Percentiles rank a stretch among this genome's conserved stretches.
phyloP scores from a whole-genome alignment of 768 basidiomycete genomes.

The Cyathus striatus region DNA sequence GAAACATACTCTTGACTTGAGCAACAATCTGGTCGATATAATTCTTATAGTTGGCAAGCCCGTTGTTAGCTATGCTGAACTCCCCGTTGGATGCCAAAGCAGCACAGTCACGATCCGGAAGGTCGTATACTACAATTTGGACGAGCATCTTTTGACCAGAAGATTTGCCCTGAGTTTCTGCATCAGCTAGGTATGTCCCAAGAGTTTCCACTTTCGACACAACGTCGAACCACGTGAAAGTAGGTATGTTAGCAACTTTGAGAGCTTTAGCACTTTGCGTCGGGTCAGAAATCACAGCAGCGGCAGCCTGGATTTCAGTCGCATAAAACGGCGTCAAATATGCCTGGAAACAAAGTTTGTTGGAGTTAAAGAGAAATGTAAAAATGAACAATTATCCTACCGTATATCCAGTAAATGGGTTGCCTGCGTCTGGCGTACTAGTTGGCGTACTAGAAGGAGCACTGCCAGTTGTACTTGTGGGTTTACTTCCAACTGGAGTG shows the following conservation, averaged over 20 bases:
- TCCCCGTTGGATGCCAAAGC: slow-evolving; percentile 64
- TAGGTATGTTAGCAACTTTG: slow-evolving; percentile 52
- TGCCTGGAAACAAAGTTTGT: slow-evolving; percentile 20
- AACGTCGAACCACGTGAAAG: slow-evolving; percentile 58
- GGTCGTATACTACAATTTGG: slow-evolving; percentile 52
- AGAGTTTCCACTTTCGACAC: slow-evolving; percentile 50
- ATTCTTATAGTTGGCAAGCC: slow-evolving; percentile 46
- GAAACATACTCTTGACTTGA: slow-evolving; percentile 46
- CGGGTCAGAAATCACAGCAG: slow-evolving; percentile 41
- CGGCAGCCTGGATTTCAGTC: slow-evolving; percentile 46
- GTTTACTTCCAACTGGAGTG: too few species aligned
- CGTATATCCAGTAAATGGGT: slow-evolving; percentile 47
- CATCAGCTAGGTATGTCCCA: slow-evolving; percentile 53
- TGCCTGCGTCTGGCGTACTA: slow-evolving; percentile 36
- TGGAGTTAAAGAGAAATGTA: not conserved
- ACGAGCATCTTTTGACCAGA: slow-evolving; percentile 44
- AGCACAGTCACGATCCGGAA: slow-evolving; percentile 65
- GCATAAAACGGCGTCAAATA: slow-evolving; percentile 56
- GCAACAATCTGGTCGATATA: slow-evolving; percentile 64
- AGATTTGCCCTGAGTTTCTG: slow-evolving; percentile 36
- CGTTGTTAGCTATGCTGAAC: slow-evolving; percentile 53
- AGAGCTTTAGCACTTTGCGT: slow-evolving; percentile 45
- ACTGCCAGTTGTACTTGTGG: slow-evolving; percentile 12
- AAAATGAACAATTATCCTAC: slow-evolving; percentile 20
- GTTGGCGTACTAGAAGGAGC: slow-evolving; percentile 21